Percentiles rank a stretch among this genome's conserved stretches.
Conservation (phyloP, 129 eudicot genomes). For the Flaveria sonorensis region DNA sequence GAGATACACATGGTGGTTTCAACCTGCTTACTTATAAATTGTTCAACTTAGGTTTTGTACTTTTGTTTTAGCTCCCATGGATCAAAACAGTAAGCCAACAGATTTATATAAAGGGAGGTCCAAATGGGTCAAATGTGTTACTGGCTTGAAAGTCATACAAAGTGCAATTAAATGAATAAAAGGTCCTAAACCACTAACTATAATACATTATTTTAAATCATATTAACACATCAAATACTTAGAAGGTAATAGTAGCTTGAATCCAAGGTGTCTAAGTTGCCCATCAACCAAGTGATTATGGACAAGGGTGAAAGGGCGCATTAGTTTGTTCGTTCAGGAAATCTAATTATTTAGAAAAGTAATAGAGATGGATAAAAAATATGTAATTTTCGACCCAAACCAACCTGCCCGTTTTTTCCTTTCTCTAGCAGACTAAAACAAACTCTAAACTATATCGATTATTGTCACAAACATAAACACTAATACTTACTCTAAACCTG, state of each 20-base stretch:
- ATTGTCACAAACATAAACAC: neutral
- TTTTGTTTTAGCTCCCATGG: neutral
- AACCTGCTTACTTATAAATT: neutral
- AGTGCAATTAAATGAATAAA: too few species aligned
- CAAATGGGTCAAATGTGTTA: neutral
- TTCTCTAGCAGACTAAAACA: neutral
- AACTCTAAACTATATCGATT: neutral
- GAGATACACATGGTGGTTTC: neutral
- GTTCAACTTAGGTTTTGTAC: too few species aligned
- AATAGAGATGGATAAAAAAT: neutral
- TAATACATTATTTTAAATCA: too few species aligned
- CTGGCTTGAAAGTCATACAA: neutral
- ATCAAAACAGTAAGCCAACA: neutral
- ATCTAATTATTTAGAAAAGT: neutral
- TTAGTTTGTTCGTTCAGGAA: neutral
- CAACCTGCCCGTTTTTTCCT: neutral
- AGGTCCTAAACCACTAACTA: too few species aligned
- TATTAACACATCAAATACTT: neutral
- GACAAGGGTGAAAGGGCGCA: neutral
- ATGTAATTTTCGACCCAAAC: neutral
- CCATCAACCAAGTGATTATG: neutral
- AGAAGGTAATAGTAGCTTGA: neutral
- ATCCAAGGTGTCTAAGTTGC: neutral
- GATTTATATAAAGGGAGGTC: neutral
- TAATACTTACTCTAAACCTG: constrained; percentile 3